Evolutionary conservation across 2,329 filamentous ascomycete genomes (phyloP).

Genomic region (Neonectria coccinea): DNA sequence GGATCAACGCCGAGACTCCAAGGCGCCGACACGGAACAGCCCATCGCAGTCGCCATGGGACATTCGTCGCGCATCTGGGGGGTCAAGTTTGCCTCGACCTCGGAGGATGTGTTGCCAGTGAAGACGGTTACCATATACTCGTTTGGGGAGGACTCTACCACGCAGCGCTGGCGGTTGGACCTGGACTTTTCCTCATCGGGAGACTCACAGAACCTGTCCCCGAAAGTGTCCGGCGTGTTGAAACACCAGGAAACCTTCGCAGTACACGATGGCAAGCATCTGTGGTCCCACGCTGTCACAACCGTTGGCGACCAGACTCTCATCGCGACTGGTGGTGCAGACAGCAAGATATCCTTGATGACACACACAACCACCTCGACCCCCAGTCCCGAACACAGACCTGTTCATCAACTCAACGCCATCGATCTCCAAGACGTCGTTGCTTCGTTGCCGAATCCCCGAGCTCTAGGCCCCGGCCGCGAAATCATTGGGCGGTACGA

Average conservation of each 20-base stretch:
- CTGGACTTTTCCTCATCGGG: constrained; percentile 44
- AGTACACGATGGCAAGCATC: constrained; percentile 86
- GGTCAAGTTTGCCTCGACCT: constrained; percentile 71
- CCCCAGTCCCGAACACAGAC: not conserved
- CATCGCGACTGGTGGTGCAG: constrained; percentile 84
- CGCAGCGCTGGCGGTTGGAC: constrained; percentile 75
- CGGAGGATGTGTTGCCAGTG: constrained; percentile 29
- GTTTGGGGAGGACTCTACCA: constrained; percentile 86
- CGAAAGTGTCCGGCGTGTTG: constrained; percentile 50
- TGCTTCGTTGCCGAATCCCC: constrained; percentile 27
- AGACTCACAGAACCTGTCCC: not conserved
- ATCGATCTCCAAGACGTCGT: constrained; percentile 52
- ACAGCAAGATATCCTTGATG: constrained; percentile 74
- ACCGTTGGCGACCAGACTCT: constrained; percentile 49
- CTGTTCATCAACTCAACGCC: constrained; percentile 30
- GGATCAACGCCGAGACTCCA: constrained; percentile 49
- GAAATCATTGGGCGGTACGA: constrained; percentile 71
- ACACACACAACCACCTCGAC: constrained; percentile 17
- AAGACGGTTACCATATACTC: constrained; percentile 71
- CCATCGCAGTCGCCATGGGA: constrained; percentile 81
- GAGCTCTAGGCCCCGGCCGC: constrained; percentile 35
- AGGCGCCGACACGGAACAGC: constrained; percentile 44
- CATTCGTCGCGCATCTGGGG: constrained; percentile 93
- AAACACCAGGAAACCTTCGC: constrained; percentile 67
- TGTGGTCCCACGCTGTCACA: constrained; percentile 78